Base-by-base conservation (phyloP, 139 green algal species). In the Chlamydomonas sp. region DNA sequence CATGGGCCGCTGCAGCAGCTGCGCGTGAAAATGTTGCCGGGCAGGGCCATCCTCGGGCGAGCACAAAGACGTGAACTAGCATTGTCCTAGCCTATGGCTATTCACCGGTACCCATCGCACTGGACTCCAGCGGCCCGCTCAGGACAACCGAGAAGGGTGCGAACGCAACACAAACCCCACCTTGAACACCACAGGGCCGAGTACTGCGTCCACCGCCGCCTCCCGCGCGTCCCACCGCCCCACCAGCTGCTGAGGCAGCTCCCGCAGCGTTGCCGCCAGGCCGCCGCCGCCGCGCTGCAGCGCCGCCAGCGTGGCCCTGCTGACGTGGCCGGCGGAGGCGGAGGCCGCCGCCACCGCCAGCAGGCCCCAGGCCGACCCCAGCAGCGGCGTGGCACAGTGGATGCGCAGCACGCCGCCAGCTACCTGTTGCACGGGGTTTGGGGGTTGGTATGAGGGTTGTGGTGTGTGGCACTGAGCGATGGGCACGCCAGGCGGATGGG, bases 311-410 rank as follows among this genome's bases (percentile, higher is more conserved):
- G 75, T 83, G 57, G 16, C n/a, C 15, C 84, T 49, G 74, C 84
- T 83, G 64, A 83, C 57, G 18, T 83, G 75, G 31, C 84, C 84
- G 8, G 84, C 84, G 0, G 84, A 63, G 60, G 17, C 84, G 0
- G 63, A 78, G 9, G 75, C 84, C 16, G 64, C 57, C 7, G 84
- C 75, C 60, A 88, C 74, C 4, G 75, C 63, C 2, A 57, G 64
- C 10, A 63, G 10, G 17, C 84, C 84, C 63, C 84, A 83, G 8
- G 78, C 57, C 57, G 84, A 17, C 18, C 63, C 84, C 57, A 88
- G 76, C 49, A 88, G 75, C 2, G 84, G 84, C 31, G 84, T 88
- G 75, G 57, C 58, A 75, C 75, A 78, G 66, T 78, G 49, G n/a
- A 88, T 64, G 75, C 84, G 84, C 74, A 77, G 7, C 8, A 17